Percentiles rank a stretch among this genome's conserved stretches.
Conservation (phyloP, 768 basidiomycete genomes). For the Gautieria morchelliformis region DNA sequence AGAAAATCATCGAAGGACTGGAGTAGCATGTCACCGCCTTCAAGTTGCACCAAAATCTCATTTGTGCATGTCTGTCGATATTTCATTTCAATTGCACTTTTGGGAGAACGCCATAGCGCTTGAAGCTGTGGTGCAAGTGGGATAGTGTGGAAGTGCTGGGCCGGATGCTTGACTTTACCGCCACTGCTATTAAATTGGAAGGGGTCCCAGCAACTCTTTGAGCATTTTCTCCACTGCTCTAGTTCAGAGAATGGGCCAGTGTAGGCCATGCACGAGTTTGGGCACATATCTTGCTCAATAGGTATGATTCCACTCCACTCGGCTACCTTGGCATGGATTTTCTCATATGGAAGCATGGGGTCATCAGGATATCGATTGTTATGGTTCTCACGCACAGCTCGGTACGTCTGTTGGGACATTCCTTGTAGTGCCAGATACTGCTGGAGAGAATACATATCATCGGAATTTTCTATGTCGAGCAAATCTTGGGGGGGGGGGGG, state of each 20-base stretch:
- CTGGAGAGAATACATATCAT: constrained; percentile 24
- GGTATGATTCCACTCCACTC: constrained; percentile 27
- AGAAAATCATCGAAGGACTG: too few relatives aligned
- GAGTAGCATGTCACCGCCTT: too few relatives aligned
- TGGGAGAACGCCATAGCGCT: constrained; percentile 18
- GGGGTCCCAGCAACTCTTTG: constrained; percentile 19
- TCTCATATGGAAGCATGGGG: constrained; percentile 22
- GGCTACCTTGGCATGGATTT: constrained; percentile 19
- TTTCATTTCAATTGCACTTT: constrained; percentile 10
- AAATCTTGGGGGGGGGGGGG: too few relatives aligned
- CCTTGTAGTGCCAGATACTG: constrained; percentile 22
- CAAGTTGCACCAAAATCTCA: too few relatives aligned
- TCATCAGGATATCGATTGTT: constrained; percentile 5
- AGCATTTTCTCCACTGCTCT: constrained; percentile 25
- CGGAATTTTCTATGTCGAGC: constrained; percentile 14
- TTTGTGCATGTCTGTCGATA: constrained; percentile 7
- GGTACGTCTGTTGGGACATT: constrained; percentile 25
- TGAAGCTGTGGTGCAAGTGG: constrained; percentile 36
- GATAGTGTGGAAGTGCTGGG: constrained; percentile 27
- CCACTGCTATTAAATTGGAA: background rate
- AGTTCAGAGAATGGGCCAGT: constrained; percentile 27
- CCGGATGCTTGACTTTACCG: constrained; percentile 15
- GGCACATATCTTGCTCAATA: constrained; percentile 32
- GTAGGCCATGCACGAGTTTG: constrained; percentile 30
- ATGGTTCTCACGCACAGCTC: constrained; percentile 7